Evolutionary conservation across 805 yeast species (phyloP), one percentile per base, ranked within the genome.

Genomic region (Alloascoidea hylecoeti): DNA sequence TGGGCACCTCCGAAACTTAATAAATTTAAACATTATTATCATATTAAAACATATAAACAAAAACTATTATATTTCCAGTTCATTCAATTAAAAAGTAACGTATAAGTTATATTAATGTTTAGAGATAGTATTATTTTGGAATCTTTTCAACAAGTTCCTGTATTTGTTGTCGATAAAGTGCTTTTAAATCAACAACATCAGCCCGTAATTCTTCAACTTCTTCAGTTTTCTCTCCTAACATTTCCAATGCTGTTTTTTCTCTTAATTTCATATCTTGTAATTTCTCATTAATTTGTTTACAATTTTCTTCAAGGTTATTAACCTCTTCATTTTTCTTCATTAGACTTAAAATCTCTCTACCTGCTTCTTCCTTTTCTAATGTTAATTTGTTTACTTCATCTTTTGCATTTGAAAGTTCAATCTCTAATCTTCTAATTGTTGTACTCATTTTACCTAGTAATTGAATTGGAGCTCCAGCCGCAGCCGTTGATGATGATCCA

Each of bases 141-240:
- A 80, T 47, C 46, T 54, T 53, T 34, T 70, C 78, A 34, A 85
- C 75, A 72, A 89, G 68, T 46, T 88, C 92, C 54, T 83, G 94
- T 34, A 89, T 88, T 56, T 89, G 98, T 44, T 70, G 70, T 43
- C 74, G 68, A 55, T 85, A 70, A 63, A 92, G 63, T 35, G 83
- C 94, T 57, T 92, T 92, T 56, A 89, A 64, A 56, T 92, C 98
- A 3, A 64, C 68, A 14, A 92, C 89, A 51, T 92, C 98, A 4
- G 94, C 95, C 45, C 67, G 70, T 35, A 92, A 64, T 55, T 92
- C 98, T 40, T 76, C 81, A 3, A 83, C 89, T 44, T 64, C 68
- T 53, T 94, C 98, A 4, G 84, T 68, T 52, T 86, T 86, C 51
- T 88, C 96, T 4, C 95, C 95, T 13, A 89, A 63, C 41, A 82